Percentiles rank a stretch among this genome's conserved stretches.
These are phyloP conservation scores for Spirogloea muscicola DNA, from an alignment of 139 green algal genomes.

Conservation along the genomic window DNA sequence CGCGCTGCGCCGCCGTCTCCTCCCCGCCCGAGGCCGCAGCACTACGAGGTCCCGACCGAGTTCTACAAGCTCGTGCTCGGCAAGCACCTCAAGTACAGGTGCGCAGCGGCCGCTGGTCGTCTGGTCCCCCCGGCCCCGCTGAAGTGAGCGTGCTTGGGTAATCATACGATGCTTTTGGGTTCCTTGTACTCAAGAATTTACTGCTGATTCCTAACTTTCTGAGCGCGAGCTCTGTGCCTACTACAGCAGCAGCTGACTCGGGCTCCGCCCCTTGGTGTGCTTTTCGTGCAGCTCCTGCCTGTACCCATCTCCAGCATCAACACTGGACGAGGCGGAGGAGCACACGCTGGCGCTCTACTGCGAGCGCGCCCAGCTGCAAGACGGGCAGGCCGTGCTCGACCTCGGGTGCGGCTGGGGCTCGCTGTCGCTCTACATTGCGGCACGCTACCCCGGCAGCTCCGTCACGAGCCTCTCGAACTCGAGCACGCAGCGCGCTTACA, in stretches of 20 bases:
- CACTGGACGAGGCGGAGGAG: slow-evolving; percentile 79
- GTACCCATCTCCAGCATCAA: slow-evolving; percentile 14
- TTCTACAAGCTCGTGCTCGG: slow-evolving; percentile 89
- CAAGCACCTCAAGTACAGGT: slow-evolving; percentile 86
- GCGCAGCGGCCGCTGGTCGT: slow-evolving; percentile 50
- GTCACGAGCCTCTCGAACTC: slow-evolving; percentile 86
- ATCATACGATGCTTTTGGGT: not conserved
- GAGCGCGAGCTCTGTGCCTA: no score
- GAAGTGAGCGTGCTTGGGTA: not conserved
- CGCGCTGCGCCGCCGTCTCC: no score
- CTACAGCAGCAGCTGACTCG: not conserved
- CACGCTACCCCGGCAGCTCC: slow-evolving; percentile 54
- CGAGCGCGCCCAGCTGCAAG: slow-evolving; percentile 66
- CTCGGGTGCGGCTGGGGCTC: slow-evolving; percentile 96
- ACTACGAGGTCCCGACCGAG: slow-evolving; percentile 79
- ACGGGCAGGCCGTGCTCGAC: slow-evolving; percentile 84
- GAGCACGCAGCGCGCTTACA: slow-evolving; percentile 27
- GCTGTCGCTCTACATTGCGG: slow-evolving; percentile 78
- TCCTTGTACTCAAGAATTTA: not conserved
- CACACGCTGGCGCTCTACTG: slow-evolving; percentile 86
- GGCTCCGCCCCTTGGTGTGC: not conserved
- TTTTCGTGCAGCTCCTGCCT: slow-evolving; percentile 30
- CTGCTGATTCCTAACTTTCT: not conserved
- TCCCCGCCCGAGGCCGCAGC: no score
- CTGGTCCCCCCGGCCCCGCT: not conserved